Conservation (phyloP, 208 protist genomes). For the Lotmaria passim region DNA sequence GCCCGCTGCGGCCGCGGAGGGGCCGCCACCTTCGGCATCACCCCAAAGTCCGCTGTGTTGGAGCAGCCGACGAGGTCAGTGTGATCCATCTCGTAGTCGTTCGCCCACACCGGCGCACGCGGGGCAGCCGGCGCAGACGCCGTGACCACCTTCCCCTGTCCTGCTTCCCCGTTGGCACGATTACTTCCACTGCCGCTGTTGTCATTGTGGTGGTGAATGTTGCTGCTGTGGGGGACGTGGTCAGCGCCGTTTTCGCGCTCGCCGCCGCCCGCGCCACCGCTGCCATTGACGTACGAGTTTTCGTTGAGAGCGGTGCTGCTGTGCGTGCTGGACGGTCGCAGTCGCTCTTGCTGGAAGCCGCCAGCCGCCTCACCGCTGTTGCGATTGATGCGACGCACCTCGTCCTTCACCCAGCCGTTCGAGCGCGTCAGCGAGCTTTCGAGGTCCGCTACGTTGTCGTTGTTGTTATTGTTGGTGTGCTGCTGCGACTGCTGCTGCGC, state of each 20-base stretch:
- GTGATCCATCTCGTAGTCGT: constrained; percentile 29
- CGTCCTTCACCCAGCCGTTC: constrained; percentile 40
- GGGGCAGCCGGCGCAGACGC: constrained; percentile 5
- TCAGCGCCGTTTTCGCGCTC: too few species aligned
- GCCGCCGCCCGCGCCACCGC: not conserved
- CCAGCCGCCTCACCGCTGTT: constrained; percentile 14
- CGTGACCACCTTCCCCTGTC: constrained; percentile 16
- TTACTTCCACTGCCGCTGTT: too few species aligned
- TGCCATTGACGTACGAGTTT: not conserved
- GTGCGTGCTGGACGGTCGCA: constrained; percentile 1
- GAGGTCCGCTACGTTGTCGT: not conserved
- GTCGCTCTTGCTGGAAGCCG: constrained; percentile 31
- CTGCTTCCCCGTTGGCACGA: too few species aligned
- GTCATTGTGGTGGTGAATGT: too few species aligned
- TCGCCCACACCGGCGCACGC: constrained; percentile 24
- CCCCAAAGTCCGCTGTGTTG: constrained; percentile 11
- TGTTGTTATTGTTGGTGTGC: not conserved
- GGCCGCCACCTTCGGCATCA: constrained; percentile 24
- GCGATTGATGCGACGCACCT: constrained; percentile 32
- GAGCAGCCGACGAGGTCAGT: constrained; percentile 5
- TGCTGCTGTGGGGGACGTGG: too few species aligned
- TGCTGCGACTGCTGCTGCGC: not conserved
- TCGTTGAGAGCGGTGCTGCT: constrained; percentile 1
- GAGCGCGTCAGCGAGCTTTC: constrained; percentile 9
- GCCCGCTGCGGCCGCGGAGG: constrained; percentile 14